These are phyloP conservation scores for Starmera stellimalicola DNA, from an alignment of 1,139 yeast species.

Conservation along the genomic window DNA sequence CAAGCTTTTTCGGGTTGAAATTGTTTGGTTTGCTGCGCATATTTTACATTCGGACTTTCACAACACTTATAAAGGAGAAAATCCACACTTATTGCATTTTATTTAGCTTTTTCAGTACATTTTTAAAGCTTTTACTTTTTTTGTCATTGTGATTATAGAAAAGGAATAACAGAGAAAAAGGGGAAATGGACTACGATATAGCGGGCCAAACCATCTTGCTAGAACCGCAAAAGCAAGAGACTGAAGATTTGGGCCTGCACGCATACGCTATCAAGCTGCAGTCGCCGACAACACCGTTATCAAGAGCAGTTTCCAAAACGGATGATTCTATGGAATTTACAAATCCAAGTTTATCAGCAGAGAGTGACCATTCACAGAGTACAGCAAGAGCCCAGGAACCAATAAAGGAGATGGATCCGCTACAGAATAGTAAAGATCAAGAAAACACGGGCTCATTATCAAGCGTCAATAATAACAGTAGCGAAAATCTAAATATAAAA, in stretches of 20 bases:
- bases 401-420: background rate
- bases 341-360: conserved; percentile 14
- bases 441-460: background rate
- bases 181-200: no score
- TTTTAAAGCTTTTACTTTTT: no score
- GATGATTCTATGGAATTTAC: conserved; percentile 20
- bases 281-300: conserved; percentile 11
- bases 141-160: no score
- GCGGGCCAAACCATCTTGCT: no score
- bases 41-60: no score
- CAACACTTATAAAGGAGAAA: no score
- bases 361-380: no score
- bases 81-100: no score
- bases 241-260: background rate
- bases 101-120: no score
- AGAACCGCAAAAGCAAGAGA: background rate
- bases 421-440: background rate
- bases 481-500: background rate
- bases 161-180: no score
- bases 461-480: conserved; percentile 1
- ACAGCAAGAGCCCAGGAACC: conserved; percentile 13
- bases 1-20: no score
- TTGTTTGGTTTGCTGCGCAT: no score
- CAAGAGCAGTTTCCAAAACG: conserved; percentile 13
- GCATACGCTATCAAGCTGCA: background rate